Base-by-base conservation (phyloP, 305 asterid species). In the Fraxinus baroniana region DNA sequence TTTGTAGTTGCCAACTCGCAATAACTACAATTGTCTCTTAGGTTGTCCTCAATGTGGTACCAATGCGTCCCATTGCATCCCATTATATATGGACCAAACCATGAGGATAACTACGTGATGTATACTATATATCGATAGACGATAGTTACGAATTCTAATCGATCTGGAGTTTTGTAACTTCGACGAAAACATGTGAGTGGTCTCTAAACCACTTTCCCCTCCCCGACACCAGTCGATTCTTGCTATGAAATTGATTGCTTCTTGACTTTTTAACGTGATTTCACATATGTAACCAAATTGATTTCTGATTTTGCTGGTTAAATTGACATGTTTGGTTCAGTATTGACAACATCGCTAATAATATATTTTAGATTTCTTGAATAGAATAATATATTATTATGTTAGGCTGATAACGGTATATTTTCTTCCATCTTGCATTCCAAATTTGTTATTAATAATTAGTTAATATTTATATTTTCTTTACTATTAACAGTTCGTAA, bases 1-100 rank as follows among this genome's bases (percentile, higher is more conserved):
- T 52, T 77, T 74, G 83, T 60, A 85, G 83, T 79, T 79, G 83
- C 87, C 85, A 82, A 87, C 82, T 84, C 81, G 80, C 37, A 77
- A 79, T 76, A 41, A 64, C 78, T 28, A 30, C n/a, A 85, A 37
- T 77, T 80, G 81, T 85, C 44, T 81, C 77, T 82, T 76, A 83
- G 83, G 36, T 74, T 80, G 82, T 84, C 68, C 83, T 85, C 82
- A 0, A 24, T n/a, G 82, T 77, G 66, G 86, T 81, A 78, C 81
- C 85, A 80, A 52, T 44, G 3, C 17, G 3, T 8, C 46, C 52
- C 44, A 3, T 37, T 37, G 3, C 17, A 41, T 8, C 49, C 55
- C 46, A 7, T 39, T 39, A 39, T 41, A 9, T 9, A 10, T 41
- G 49, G 49, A 41, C 49, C 15, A 41, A 41, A 49, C 22, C 20